Conservation (phyloP, 2,329 filamentous ascomycete species). For the Penicillium sp. region DNA sequence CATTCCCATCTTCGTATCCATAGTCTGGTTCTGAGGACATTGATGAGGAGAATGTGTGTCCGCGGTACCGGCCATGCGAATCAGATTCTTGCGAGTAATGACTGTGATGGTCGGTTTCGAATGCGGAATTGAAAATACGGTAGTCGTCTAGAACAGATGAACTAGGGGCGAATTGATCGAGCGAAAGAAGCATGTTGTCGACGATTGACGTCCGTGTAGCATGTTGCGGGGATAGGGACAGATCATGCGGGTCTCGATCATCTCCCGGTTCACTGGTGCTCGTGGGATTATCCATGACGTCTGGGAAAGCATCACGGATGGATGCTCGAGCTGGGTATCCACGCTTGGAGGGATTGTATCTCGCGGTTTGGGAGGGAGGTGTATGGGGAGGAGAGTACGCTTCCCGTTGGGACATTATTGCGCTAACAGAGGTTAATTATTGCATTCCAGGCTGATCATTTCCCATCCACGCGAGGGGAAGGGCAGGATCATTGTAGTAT, state of each 20-base stretch:
- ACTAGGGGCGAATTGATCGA: slow-evolving; percentile 67
- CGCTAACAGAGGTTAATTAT: slow-evolving; percentile 16
- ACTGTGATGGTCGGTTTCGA: slow-evolving; percentile 39
- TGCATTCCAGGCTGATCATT: slow-evolving; percentile 5
- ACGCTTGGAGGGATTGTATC: slow-evolving; percentile 31
- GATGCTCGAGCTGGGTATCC: slow-evolving; percentile 31
- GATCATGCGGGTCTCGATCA: slow-evolving; percentile 63
- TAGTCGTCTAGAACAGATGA: slow-evolving; percentile 38
- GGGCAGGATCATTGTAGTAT: not conserved
- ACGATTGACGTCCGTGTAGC: slow-evolving; percentile 87
- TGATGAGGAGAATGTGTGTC: slow-evolving; percentile 61
- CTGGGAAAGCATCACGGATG: slow-evolving; percentile 43
- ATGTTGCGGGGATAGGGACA: slow-evolving; percentile 73
- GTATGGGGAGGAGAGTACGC: slow-evolving; percentile 41
- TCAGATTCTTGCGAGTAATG: slow-evolving; percentile 31
- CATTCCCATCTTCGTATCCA: slow-evolving; percentile 36
- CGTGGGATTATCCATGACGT: slow-evolving; percentile 36
- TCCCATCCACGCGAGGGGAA: not conserved
- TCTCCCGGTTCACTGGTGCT: slow-evolving; percentile 39
- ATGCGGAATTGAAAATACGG: slow-evolving; percentile 41
- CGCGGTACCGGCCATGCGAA: slow-evolving; percentile 47
- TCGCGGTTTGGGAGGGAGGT: slow-evolving; percentile 38
- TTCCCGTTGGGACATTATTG: slow-evolving; percentile 31
- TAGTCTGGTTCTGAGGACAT: slow-evolving; percentile 57
- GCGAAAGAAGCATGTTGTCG: slow-evolving; percentile 89